These are phyloP conservation scores for Chalciporus pseudorubinellus DNA, from an alignment of 768 basidiomycete species.

Conservation along the genomic window DNA sequence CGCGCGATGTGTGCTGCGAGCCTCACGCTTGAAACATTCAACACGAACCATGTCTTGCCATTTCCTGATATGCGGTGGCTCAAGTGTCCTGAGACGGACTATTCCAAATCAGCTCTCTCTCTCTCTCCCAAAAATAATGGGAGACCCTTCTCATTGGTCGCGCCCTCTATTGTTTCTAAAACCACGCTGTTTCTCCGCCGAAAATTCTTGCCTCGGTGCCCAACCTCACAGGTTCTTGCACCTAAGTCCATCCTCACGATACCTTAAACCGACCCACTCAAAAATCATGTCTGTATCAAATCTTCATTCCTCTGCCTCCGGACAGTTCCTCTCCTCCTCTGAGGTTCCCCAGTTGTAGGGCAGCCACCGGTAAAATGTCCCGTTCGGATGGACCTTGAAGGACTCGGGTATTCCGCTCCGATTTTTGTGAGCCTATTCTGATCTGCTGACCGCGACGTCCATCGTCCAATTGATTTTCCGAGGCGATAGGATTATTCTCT, in stretches of 20 bases:
- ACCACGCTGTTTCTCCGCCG: neutral
- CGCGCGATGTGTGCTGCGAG: too few relatives aligned
- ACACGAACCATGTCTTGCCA: too few relatives aligned
- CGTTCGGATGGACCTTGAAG: neutral
- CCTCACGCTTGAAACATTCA: too few relatives aligned
- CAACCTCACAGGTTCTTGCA: neutral
- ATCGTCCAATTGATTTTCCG: slow-evolving; percentile 1
- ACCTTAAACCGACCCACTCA: slow-evolving; percentile 2
- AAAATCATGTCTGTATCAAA: slow-evolving; percentile 1
- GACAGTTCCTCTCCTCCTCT: slow-evolving; percentile 4
- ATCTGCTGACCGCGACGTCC: neutral
- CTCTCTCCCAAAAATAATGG: neutral
- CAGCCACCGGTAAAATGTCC: neutral
- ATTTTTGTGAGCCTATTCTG: neutral
- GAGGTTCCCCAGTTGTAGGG: neutral
- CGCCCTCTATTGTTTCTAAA: neutral
- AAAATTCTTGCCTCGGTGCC: neutral
- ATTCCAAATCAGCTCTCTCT: neutral
- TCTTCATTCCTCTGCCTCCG: neutral
- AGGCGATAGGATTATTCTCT: neutral
- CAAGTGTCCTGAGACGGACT: neutral
- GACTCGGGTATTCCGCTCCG: neutral
- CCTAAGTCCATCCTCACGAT: slow-evolving; percentile 2
- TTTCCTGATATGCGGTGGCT: slow-evolving; percentile 13
- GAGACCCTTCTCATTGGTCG: neutral